Evolutionary conservation across 352 stramenopile genomes (phyloP).

Genomic region (Globisporangium camurandrum): DNA sequence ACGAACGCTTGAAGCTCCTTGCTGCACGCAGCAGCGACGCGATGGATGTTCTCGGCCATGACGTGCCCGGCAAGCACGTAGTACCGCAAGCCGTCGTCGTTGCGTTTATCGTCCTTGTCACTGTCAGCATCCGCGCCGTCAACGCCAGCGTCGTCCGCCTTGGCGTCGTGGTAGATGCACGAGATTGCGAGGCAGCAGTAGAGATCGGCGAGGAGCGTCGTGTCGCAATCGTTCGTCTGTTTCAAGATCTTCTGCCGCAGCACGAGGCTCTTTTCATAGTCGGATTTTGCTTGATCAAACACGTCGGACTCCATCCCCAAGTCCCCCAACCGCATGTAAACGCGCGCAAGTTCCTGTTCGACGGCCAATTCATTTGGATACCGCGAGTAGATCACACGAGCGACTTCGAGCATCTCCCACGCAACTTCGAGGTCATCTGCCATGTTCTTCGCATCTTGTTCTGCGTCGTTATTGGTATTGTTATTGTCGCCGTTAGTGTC

Average conservation of each 20-base stretch:
- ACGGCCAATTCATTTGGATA: slow-evolving; percentile 58
- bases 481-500: slow-evolving; percentile 3
- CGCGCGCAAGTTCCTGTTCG: slow-evolving; percentile 67
- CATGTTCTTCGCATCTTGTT: slow-evolving; percentile 46
- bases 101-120: slow-evolving; percentile 13
- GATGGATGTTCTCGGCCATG: slow-evolving; percentile 79
- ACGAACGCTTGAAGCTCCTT: slow-evolving; percentile 45
- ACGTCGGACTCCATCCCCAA: slow-evolving; percentile 76
- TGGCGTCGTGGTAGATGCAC: slow-evolving; percentile 70
- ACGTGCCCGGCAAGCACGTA: slow-evolving; percentile 76
- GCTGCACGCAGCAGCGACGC: slow-evolving; percentile 30
- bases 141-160: slow-evolving; percentile 12
- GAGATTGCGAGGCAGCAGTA: slow-evolving; percentile 82
- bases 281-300: slow-evolving; percentile 62
- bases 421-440: slow-evolving; percentile 75
- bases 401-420: slow-evolving; percentile 84
- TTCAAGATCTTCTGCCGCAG: slow-evolving; percentile 67
- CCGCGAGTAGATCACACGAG: slow-evolving; percentile 74
- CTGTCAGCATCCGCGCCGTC: slow-evolving; percentile 2
- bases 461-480: slow-evolving; percentile 39
- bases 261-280: slow-evolving; percentile 75
- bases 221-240: slow-evolving; percentile 54
- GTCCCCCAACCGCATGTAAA: slow-evolving; percentile 78
- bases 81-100: slow-evolving; percentile 64
- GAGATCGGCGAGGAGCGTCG: slow-evolving; percentile 69